These are phyloP conservation scores for Beauveria rudraprayagi DNA, from an alignment of 2,329 filamentous ascomycete species.

Conservation along the genomic window DNA sequence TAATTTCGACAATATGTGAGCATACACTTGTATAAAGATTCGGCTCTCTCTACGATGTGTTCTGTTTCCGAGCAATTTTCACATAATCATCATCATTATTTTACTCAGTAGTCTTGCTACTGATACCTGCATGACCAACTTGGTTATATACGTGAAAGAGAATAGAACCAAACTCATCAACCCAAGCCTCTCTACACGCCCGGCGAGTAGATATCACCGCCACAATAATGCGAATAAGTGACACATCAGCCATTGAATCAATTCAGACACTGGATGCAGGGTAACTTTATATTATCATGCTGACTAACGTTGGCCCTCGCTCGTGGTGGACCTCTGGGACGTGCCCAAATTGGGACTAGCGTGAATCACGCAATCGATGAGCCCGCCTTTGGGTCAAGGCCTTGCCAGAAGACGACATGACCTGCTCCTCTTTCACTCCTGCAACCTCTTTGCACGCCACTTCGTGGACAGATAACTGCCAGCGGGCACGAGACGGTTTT, in stretches of 20 bases:
- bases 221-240: background rate
- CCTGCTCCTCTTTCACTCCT: slow-evolving; percentile 12
- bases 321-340: background rate
- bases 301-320: background rate
- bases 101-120: too few relatives aligned
- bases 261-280: background rate
- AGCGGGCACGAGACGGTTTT: slow-evolving; percentile 14
- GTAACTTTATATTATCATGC: background rate
- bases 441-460: slow-evolving; percentile 16
- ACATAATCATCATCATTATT: too few relatives aligned
- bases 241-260: background rate
- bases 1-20: too few relatives aligned
- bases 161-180: too few relatives aligned
- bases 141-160: too few relatives aligned
- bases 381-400: slow-evolving; percentile 15
- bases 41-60: too few relatives aligned
- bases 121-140: too few relatives aligned
- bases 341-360: slow-evolving; percentile 17
- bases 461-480: background rate
- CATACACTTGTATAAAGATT: too few relatives aligned
- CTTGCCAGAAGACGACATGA: slow-evolving; percentile 16
- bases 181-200: too few relatives aligned
- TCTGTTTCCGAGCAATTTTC: too few relatives aligned
- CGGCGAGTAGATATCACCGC: too few relatives aligned
- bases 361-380: slow-evolving; percentile 26